Base-by-base conservation (phyloP, 495 filamentous ascomycete genomes). In the Schizothecium vesticola region DNA sequence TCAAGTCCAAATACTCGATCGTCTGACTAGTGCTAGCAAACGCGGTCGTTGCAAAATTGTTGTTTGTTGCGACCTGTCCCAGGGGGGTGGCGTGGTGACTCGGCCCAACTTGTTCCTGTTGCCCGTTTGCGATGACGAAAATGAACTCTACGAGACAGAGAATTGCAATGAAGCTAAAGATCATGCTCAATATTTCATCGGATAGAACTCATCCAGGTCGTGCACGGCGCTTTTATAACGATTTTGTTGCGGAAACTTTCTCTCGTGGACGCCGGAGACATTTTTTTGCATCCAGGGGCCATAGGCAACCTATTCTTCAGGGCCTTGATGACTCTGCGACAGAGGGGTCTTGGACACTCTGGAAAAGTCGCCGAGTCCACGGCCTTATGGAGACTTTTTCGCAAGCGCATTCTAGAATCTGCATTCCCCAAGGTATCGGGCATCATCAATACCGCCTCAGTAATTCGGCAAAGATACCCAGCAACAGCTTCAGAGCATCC, bases 341-440 rank as follows among this genome's bases (percentile, higher is more conserved):
- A 51, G 19, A 51, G 19, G 12, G 6, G 26, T n/a, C n/a, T n/a
- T 61, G 19, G 23, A 13, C 57, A 10, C 22, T 26, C 21, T 26
- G 57, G 0, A 61, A 61, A 61, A 61, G 60, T 61, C 60, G 28
- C 60, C 60, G 60, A 61, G 28, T 8, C 26, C 60, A 59, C 57
- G n/a, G 57, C 3, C 8, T 61, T 43, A 13, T 43, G 33, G 33
- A 43, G 33, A 19, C 43, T n/a, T 51, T 51, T 1, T 6, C 6
- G 9, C 29, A 33, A 33, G 9, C 29, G 11, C 29, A 33, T 33
- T 33, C 29, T 9, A 28, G 6, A 28, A 6, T 28, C 26, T 28
- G 26, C 26, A 2, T 28, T 6, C 26, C 6, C 26, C 3, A 51
- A 36, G 12, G 9, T 16, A 12, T 36, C 33, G 33, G 28, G 7